These are phyloP conservation scores for Byssothecium circinans DNA, from an alignment of 2,329 filamentous ascomycete genomes.

Conservation along the genomic window DNA sequence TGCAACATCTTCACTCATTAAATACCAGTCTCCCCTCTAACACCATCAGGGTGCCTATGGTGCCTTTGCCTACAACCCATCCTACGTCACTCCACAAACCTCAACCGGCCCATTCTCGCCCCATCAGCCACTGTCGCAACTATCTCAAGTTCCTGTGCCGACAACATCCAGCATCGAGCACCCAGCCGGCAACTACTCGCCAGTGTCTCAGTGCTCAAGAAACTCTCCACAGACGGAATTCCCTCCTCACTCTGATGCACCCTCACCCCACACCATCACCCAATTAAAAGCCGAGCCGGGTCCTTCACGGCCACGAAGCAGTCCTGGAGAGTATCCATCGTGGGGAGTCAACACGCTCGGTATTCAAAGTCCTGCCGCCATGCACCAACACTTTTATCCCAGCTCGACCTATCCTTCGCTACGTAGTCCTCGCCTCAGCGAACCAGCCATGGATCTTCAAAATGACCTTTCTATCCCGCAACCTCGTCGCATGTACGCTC, in stretches of 20 bases:
- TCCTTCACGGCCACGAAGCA: constrained; percentile 45
- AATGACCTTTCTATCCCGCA: constrained; percentile 40
- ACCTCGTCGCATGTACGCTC: constrained; percentile 46
- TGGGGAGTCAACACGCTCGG: constrained; percentile 48
- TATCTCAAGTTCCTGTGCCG: constrained; percentile 23
- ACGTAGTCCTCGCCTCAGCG: constrained; percentile 38
- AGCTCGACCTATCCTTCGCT: constrained; percentile 31
- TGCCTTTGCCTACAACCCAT: constrained; percentile 30
- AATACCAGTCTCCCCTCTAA: neutral
- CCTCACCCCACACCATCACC: constrained; percentile 14
- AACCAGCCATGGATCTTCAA: constrained; percentile 32
- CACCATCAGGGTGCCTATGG: constrained; percentile 17
- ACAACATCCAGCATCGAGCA: constrained; percentile 21
- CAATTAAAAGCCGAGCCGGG: constrained; percentile 23
- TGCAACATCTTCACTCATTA: constrained; percentile 18
- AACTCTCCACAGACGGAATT: constrained; percentile 25
- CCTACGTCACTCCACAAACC: constrained; percentile 36
- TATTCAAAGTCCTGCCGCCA: constrained; percentile 34
- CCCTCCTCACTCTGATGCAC: constrained; percentile 22
- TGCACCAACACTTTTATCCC: constrained; percentile 32
- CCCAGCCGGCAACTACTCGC: constrained; percentile 31
- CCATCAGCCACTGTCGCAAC: constrained; percentile 25
- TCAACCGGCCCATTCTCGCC: constrained; percentile 29
- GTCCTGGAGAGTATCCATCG: constrained; percentile 40
- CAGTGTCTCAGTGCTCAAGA: constrained; percentile 33